These are phyloP conservation scores for Arthromyces matolae DNA, from an alignment of 768 basidiomycete species.

Conservation along the genomic window DNA sequence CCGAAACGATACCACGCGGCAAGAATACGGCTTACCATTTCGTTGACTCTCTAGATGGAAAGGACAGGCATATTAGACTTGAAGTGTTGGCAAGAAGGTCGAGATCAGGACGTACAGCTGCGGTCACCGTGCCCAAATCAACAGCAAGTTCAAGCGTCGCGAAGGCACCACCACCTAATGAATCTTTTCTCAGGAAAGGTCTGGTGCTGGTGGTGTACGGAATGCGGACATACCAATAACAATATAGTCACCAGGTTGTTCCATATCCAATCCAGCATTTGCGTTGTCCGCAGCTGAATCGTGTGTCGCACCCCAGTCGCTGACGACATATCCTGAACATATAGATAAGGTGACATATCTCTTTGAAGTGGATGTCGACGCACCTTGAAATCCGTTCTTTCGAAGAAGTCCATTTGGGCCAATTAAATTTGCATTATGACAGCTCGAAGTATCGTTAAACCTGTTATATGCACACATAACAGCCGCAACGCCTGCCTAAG, in stretches of 20 bases:
- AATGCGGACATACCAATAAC: slow-evolving; percentile 39
- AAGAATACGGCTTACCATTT: slow-evolving; percentile 45
- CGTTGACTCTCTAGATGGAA: slow-evolving; percentile 38
- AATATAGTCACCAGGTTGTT: slow-evolving; percentile 48
- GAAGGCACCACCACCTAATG: slow-evolving; percentile 36
- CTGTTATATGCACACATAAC: slow-evolving; percentile 56
- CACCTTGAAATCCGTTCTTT: slow-evolving; percentile 42
- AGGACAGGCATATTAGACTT: no score
- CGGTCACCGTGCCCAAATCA: slow-evolving; percentile 30
- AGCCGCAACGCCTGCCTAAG: slow-evolving; percentile 44
- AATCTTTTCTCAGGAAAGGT: no score
- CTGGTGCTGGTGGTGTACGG: neutral
- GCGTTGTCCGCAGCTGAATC: slow-evolving; percentile 44
- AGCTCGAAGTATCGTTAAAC: slow-evolving; percentile 59
- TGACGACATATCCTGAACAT: slow-evolving; percentile 41
- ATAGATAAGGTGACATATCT: neutral
- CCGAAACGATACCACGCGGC: slow-evolving; percentile 45
- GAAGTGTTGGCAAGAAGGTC: neutral
- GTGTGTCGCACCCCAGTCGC: slow-evolving; percentile 52
- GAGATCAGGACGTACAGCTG: slow-evolving; percentile 19
- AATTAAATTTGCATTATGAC: slow-evolving; percentile 53
- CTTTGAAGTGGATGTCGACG: neutral
- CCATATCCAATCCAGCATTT: slow-evolving; percentile 48
- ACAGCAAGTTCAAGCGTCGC: slow-evolving; percentile 31
- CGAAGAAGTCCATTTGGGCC: slow-evolving; percentile 37